phyloP scores from a whole-genome alignment of 495 filamentous ascomycete genomes.

The Neurospora sp. region DNA sequence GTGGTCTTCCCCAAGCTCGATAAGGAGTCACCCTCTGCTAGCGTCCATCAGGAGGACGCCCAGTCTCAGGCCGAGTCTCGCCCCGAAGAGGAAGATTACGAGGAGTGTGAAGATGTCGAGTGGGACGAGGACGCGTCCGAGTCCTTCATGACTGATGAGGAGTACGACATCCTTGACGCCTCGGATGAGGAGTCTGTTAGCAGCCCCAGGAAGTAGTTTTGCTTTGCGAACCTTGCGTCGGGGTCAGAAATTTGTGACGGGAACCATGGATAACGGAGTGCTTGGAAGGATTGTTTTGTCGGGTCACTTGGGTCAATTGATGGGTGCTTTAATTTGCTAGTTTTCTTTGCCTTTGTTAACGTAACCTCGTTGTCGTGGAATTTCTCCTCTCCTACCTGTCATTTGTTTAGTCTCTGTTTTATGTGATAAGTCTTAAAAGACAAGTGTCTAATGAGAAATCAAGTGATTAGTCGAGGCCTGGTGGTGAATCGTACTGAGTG shows the following conservation, averaged over 20 bases:
- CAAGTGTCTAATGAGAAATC: background rate
- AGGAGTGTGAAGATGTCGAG: conserved; percentile 46
- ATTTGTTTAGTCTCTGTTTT: background rate
- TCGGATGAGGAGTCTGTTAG: conserved; percentile 76
- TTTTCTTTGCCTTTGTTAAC: background rate
- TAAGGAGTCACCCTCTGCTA: conserved; percentile 81
- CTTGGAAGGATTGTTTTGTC: background rate
- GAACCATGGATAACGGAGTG: conserved; percentile 10
- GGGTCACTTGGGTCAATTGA: background rate
- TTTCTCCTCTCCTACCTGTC: background rate
- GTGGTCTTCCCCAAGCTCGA: conserved; percentile 98
- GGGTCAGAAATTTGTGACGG: conserved; percentile 3
- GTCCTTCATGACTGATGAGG: conserved; percentile 88
- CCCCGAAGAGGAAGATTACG: conserved; percentile 50
- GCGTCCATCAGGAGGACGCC: conserved; percentile 52
- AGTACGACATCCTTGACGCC: conserved; percentile 93
- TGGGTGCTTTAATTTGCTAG: background rate
- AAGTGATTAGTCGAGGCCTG: background rate
- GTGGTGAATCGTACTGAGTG: background rate
- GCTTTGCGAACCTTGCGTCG: background rate
- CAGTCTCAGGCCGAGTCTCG: conserved; percentile 16
- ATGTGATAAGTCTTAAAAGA: background rate
- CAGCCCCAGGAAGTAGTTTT: background rate
- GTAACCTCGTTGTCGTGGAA: background rate
- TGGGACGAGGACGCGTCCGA: conserved; percentile 51